These are phyloP conservation scores for Mycena alexandri DNA, from an alignment of 768 basidiomycete species.

Conservation along the genomic window DNA sequence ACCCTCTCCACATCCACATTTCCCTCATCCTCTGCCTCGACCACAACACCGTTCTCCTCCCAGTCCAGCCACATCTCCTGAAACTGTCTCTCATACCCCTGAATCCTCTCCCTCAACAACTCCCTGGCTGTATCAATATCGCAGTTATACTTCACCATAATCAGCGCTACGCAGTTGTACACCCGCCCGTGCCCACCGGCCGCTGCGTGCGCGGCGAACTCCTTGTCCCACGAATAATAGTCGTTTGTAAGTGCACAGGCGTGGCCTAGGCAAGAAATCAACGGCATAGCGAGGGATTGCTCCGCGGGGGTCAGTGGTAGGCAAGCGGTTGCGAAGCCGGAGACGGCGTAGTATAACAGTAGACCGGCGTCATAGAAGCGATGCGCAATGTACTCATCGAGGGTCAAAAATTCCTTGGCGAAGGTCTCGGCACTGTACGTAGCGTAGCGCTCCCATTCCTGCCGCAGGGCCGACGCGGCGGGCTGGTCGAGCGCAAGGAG, in stretches of 20 bases:
- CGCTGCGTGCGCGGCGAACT: conserved; percentile 5
- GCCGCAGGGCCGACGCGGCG: conserved; percentile 1
- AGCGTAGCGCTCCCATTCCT: conserved; percentile 10
- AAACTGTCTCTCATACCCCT: conserved; percentile 1
- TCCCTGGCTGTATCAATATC: conserved; percentile 7
- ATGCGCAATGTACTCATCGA: conserved; percentile 7
- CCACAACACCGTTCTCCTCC: conserved; percentile 7
- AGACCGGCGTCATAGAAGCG: conserved; percentile 12
- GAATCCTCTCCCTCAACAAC: conserved; percentile 12
- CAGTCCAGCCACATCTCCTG: conserved; percentile 8
- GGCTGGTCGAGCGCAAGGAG: conserved; percentile 17
- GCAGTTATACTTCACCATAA: conserved; percentile 9
- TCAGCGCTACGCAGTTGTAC: conserved; percentile 9
- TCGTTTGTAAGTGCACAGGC: conserved; percentile 11
- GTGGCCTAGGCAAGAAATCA: background rate
- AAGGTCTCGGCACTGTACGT: conserved; percentile 2
- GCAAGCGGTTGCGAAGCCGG: background rate
- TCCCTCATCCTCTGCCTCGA: conserved; percentile 5
- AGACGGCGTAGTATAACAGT: background rate
- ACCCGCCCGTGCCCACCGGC: conserved; percentile 10
- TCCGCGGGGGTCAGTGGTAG: conserved; percentile 5
- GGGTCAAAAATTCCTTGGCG: conserved; percentile 6
- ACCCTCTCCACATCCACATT: conserved; percentile 4
- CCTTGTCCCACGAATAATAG: conserved; percentile 14
- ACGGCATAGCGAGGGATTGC: conserved; percentile 5